phyloP scores from a whole-genome alignment of 2,329 filamentous ascomycete species.

The Elsinoe batatas region DNA sequence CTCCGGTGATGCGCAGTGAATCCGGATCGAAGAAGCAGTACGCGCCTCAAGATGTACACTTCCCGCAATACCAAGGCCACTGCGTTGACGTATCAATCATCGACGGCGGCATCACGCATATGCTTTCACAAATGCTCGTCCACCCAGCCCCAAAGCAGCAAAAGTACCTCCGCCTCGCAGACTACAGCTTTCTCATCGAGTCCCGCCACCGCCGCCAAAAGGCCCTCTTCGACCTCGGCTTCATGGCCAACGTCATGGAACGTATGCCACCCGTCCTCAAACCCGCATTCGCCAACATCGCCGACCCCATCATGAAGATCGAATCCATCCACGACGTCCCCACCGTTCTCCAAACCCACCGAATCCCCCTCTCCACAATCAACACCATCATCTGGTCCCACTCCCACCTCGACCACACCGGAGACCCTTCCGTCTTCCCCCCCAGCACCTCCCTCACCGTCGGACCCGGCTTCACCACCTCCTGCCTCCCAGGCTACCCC shows the following conservation, averaged over 20 bases:
- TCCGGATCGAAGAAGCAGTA: too few relatives aligned
- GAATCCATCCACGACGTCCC: slow-evolving; percentile 21
- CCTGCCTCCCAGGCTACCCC: slow-evolving; percentile 41
- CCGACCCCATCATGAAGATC: slow-evolving; percentile 12
- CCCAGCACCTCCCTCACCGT: slow-evolving; percentile 39
- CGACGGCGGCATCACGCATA: slow-evolving; percentile 11
- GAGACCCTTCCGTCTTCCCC: slow-evolving; percentile 41
- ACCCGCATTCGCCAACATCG: slow-evolving; percentile 18
- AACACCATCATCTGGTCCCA: slow-evolving; percentile 37
- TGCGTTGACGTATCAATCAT: slow-evolving; percentile 17
- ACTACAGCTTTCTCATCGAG: slow-evolving; percentile 18
- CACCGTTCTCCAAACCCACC: slow-evolving; percentile 28
- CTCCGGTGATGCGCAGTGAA: too few relatives aligned
- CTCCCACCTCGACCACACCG: slow-evolving; percentile 43
- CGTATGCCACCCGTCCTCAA: slow-evolving; percentile 19
- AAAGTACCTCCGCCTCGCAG: slow-evolving; percentile 21
- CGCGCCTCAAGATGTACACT: too few relatives aligned
- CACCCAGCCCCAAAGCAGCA: slow-evolving; percentile 20
- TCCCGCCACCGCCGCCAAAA: slow-evolving; percentile 18
- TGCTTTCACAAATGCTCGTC: slow-evolving; percentile 12
- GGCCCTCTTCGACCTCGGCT: slow-evolving; percentile 25
- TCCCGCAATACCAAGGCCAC: too few relatives aligned
- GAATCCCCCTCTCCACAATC: slow-evolving; percentile 25
- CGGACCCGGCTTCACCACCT: slow-evolving; percentile 42
- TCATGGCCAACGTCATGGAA: slow-evolving; percentile 26